These are phyloP conservation scores for Penicillium glabrum DNA, from an alignment of 2,329 filamentous ascomycete species.

Conservation along the genomic window DNA sequence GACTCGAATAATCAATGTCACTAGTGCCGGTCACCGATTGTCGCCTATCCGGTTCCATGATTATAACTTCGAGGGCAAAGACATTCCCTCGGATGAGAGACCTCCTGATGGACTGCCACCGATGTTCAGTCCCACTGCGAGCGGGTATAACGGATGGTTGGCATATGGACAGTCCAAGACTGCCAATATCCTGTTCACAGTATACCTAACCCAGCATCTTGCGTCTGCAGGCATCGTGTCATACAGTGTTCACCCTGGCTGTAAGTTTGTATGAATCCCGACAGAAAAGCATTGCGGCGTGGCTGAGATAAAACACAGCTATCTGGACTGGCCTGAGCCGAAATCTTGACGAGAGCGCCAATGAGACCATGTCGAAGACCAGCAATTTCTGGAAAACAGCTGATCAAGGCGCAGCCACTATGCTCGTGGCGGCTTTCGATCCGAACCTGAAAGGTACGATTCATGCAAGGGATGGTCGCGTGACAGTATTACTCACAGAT, in stretches of 20 bases:
- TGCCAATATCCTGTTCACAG: constrained; percentile 49
- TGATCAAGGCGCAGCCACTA: constrained; percentile 46
- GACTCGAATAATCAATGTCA: constrained; percentile 14
- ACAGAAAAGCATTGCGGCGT: not conserved
- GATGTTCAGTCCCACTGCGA: constrained; percentile 10
- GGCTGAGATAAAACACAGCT: constrained; percentile 6
- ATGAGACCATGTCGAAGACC: constrained; percentile 26
- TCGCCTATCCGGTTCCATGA: constrained; percentile 30
- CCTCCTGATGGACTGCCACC: constrained; percentile 9
- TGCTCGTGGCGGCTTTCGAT: constrained; percentile 47
- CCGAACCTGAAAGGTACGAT: constrained; percentile 34
- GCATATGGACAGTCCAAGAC: constrained; percentile 54
- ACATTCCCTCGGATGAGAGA: constrained; percentile 7
- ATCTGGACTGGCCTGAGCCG: constrained; percentile 27
- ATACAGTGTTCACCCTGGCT: constrained; percentile 44
- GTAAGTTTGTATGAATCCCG: constrained; percentile 4
- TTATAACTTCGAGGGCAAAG: constrained; percentile 24
- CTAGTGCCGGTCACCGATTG: constrained; percentile 24
- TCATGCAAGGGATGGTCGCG: not conserved
- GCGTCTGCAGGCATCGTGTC: constrained; percentile 32
- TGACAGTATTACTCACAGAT: not conserved
- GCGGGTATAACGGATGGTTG: constrained; percentile 32
- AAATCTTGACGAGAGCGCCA: constrained; percentile 16
- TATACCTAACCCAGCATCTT: constrained; percentile 32
- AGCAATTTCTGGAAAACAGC: constrained; percentile 34